Evolutionary conservation across 805 yeast species (phyloP).

Genomic region (Scheffersomyces lignosus): DNA sequence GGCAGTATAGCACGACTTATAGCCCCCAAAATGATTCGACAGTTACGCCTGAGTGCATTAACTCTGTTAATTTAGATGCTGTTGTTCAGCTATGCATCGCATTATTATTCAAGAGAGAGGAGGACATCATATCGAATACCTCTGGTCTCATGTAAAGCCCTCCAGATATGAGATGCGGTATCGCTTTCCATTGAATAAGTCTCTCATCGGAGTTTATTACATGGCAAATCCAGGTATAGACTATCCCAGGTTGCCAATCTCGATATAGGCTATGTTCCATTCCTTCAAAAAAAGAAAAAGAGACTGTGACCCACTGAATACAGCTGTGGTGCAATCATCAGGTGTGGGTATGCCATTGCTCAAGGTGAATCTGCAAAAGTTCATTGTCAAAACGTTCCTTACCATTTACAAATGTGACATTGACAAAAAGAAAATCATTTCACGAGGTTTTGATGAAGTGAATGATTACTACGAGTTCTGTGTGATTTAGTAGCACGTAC

Average conservation of each 20-base stretch:
- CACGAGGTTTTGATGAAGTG: slow-evolving; percentile 1
- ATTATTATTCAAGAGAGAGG: too few relatives aligned
- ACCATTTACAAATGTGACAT: not conserved
- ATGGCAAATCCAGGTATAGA: too few relatives aligned
- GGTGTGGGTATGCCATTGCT: not conserved
- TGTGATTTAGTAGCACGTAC: slow-evolving; percentile 1
- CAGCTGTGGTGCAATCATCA: not conserved
- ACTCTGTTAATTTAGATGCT: too few relatives aligned
- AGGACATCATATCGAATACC: slow-evolving; percentile 1
- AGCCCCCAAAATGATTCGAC: too few relatives aligned
- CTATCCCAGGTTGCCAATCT: too few relatives aligned
- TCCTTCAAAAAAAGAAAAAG: not conserved
- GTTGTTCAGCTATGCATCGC: too few relatives aligned
- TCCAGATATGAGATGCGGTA: too few relatives aligned
- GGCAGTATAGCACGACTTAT: too few relatives aligned
- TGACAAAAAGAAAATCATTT: not conserved
- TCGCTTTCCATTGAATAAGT: too few relatives aligned
- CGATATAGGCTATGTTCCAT: too few relatives aligned
- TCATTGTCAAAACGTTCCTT: slow-evolving; percentile 1
- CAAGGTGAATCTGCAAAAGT: not conserved
- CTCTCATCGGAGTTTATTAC: too few relatives aligned
- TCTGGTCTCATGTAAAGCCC: not conserved
- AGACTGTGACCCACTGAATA: not conserved
- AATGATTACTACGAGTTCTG: slow-evolving; percentile 3
- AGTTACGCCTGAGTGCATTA: too few relatives aligned